A percentile compares a stretch with the other conserved stretches of the same genome.
phyloP scores from a whole-genome alignment of 805 yeast genomes.

The Starmerella gropengiesseri region DNA sequence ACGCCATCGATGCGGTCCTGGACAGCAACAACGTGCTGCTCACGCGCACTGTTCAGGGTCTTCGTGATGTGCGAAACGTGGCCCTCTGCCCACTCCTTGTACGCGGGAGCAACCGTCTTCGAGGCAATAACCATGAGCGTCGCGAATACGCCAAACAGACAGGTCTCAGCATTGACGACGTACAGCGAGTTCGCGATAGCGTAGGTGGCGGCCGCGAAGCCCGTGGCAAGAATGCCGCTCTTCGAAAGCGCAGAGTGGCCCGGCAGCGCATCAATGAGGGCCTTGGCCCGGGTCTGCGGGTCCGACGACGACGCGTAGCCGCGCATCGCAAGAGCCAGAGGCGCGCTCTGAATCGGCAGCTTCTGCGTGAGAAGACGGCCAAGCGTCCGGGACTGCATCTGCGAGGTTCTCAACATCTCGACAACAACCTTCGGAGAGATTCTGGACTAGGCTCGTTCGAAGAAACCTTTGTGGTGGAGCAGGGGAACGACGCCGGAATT shows the following conservation, averaged over 20 bases:
- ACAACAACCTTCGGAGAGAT: neutral
- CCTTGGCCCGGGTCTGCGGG: conserved; percentile 43
- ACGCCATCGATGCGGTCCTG: conserved; percentile 84
- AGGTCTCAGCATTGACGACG: conserved; percentile 88
- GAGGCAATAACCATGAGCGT: conserved; percentile 66
- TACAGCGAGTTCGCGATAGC: conserved; percentile 89
- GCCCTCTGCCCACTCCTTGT: conserved; percentile 86
- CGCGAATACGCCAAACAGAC: conserved; percentile 67
- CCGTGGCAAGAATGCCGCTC: conserved; percentile 90
- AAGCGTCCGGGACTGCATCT: conserved; percentile 19
- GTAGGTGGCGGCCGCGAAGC: conserved; percentile 87
- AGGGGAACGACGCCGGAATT: neutral
- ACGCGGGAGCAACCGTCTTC: conserved; percentile 86
- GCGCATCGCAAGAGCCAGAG: conserved; percentile 17
- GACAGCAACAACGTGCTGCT: conserved; percentile 84
- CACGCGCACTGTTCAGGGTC: conserved; percentile 77
- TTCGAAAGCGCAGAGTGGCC: conserved; percentile 79
- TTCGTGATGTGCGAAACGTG: conserved; percentile 72
- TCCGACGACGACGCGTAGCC: conserved; percentile 38
- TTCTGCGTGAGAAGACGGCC: conserved; percentile 11
- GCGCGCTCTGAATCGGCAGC: conserved; percentile 8
- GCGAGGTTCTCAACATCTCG: conserved; percentile 16
- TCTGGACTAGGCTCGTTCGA: neutral
- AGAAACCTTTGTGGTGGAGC: conserved; percentile 7
- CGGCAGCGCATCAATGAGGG: conserved; percentile 86